These are phyloP conservation scores for Nidula niveotomentosa DNA, from an alignment of 1,284 basidiomycete species.

Conservation along the genomic window DNA sequence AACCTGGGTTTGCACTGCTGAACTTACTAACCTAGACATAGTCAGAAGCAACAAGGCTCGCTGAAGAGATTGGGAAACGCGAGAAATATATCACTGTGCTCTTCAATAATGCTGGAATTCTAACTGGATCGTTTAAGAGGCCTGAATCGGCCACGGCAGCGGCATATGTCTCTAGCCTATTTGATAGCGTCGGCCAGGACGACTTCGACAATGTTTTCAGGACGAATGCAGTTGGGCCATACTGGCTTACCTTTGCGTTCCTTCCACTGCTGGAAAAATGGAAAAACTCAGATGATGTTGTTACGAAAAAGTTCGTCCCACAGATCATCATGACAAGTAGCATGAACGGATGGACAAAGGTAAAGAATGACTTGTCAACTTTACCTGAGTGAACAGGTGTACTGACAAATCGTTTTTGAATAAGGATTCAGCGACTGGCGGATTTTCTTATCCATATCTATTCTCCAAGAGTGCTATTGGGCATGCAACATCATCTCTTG, in stretches of 20 bases:
- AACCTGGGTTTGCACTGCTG: not conserved
- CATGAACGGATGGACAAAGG: conserved; percentile 57
- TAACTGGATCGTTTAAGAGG: conserved; percentile 19
- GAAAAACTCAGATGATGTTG: conserved; percentile 26
- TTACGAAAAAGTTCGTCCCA: conserved; percentile 38
- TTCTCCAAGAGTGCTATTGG: conserved; percentile 53
- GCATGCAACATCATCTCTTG: conserved; percentile 46
- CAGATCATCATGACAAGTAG: conserved; percentile 53
- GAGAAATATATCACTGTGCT: conserved; percentile 42
- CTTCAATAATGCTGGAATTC: conserved; percentile 34
- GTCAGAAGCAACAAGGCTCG: conserved; percentile 46
- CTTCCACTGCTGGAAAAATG: conserved; percentile 48
- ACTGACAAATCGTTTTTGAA: not conserved
- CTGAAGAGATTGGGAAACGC: conserved; percentile 36
- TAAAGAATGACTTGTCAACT: conserved; percentile 5
- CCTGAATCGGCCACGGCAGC: conserved; percentile 32
- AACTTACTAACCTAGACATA: conserved; percentile 10
- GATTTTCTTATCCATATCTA: conserved; percentile 43
- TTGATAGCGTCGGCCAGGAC: conserved; percentile 36
- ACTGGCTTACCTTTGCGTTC: conserved; percentile 53
- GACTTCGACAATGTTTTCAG: conserved; percentile 35
- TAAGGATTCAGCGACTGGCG: conserved; percentile 40
- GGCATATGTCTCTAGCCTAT: conserved; percentile 36
- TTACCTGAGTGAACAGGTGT: too few species aligned
- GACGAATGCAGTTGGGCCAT: conserved; percentile 46